Percentiles rank a stretch among this genome's conserved stretches.
Conservation (phyloP, 768 basidiomycete genomes). For the Kwoniella dendrophila region DNA sequence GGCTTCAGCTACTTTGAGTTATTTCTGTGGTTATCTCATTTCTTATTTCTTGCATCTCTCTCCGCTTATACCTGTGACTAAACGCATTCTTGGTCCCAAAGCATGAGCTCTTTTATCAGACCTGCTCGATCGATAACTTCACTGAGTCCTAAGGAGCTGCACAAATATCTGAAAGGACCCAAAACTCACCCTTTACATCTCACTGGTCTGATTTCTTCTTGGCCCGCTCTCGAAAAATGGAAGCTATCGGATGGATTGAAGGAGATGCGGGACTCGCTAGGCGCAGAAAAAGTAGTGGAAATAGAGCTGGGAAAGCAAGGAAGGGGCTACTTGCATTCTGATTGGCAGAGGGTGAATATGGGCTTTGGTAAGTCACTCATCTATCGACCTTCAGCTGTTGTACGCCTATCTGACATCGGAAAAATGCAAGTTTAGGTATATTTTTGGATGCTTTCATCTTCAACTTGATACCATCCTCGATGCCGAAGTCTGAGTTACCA, state of each 20-base stretch:
- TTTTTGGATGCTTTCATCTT: constrained; percentile 55
- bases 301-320: constrained; percentile 45
- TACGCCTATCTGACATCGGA: not conserved
- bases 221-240: constrained; percentile 38
- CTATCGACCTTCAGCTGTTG: not conserved
- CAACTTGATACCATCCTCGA: constrained; percentile 31
- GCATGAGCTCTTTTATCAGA: constrained; percentile 5
- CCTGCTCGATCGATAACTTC: constrained; percentile 4
- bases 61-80: not conserved
- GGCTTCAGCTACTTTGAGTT: not conserved
- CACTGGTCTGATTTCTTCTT: constrained; percentile 27
- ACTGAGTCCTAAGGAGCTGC: constrained; percentile 16
- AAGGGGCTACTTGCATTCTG: constrained; percentile 49
- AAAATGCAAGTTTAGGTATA: constrained; percentile 31
- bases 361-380: constrained; percentile 41
- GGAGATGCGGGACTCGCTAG: constrained; percentile 23
- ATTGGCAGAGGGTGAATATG: constrained; percentile 44
- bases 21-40: constrained; percentile 1
- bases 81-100: no score
- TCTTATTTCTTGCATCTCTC: not conserved
- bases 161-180: constrained; percentile 20
- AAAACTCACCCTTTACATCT: constrained; percentile 32
- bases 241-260: constrained; percentile 21
- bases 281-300: constrained; percentile 41
- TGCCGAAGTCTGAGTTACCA: constrained; percentile 25